Evolutionary conservation across 345 rosid species (phyloP).

Genomic region (Gossypium herbaceum): DNA sequence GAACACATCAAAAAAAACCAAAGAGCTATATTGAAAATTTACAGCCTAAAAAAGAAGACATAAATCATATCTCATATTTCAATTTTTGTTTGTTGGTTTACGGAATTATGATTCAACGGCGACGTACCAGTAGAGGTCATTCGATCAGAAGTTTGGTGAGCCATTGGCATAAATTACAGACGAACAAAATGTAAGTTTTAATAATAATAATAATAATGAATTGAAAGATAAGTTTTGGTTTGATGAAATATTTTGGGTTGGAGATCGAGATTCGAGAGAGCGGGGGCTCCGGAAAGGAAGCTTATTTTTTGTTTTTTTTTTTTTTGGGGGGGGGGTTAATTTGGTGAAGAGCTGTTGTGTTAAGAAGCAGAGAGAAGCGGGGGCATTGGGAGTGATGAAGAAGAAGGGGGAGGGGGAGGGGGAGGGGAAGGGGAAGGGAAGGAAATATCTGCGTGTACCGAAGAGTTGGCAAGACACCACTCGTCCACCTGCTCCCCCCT

Average conservation of each 20-base stretch:
- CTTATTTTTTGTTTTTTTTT: too few relatives aligned
- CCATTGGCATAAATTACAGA: constrained; percentile 8
- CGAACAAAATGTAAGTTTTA: not conserved
- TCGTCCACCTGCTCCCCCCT: not conserved
- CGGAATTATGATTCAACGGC: not conserved
- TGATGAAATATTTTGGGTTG: not conserved
- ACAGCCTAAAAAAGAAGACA: not conserved
- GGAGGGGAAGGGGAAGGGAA: not conserved
- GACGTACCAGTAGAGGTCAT: constrained; percentile 28
- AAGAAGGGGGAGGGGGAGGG: too few relatives aligned
- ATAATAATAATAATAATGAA: too few relatives aligned
- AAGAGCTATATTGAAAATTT: not conserved
- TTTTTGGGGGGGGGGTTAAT: too few relatives aligned
- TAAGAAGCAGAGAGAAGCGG: not conserved
- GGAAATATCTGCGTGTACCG: not conserved
- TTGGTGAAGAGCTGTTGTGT: not conserved
- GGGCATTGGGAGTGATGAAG: constrained; percentile 3
- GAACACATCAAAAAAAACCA: not conserved
- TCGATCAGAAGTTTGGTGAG: constrained; percentile 26
- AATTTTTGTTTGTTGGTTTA: not conserved
- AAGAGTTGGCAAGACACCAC: constrained; percentile 5
- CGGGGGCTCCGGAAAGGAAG: not conserved
- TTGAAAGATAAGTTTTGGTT: not conserved
- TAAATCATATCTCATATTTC: too few relatives aligned
- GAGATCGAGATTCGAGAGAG: not conserved